Conservation (phyloP, 495 filamentous ascomycete genomes). For the Penicillium manginii region DNA sequence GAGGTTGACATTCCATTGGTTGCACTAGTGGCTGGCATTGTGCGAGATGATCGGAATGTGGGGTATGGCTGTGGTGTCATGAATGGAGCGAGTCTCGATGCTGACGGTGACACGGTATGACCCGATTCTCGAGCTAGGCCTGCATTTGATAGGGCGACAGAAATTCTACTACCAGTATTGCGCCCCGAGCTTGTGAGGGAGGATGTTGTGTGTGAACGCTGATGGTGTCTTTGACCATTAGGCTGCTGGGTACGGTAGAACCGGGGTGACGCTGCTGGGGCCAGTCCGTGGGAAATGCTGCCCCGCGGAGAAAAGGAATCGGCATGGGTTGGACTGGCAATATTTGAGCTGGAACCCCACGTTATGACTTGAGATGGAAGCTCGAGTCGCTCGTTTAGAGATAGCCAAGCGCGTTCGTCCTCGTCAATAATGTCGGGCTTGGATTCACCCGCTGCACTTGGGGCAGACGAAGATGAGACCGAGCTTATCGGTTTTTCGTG, state of each 20-base stretch:
- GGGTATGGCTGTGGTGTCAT: constrained; percentile 29
- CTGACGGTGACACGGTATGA: constrained; percentile 17
- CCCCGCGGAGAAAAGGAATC: constrained; percentile 4
- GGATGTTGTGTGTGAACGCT: constrained; percentile 43
- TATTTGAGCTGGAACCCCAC: constrained; percentile 19
- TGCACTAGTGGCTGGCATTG: constrained; percentile 8
- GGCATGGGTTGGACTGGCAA: constrained; percentile 13
- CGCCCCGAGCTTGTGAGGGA: constrained; percentile 22
- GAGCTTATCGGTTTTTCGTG: constrained; percentile 28
- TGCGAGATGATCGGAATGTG: constrained; percentile 8
- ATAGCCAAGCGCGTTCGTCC: constrained; percentile 72
- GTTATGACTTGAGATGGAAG: constrained; percentile 54
- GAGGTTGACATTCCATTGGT: constrained; percentile 6
- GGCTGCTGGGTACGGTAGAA: constrained; percentile 6
- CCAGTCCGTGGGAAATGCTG: constrained; percentile 12
- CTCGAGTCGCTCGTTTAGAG: constrained; percentile 73
- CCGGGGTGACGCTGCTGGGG: constrained; percentile 5
- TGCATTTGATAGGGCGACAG: constrained; percentile 19
- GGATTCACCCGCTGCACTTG: constrained; percentile 23
- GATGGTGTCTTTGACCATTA: constrained; percentile 29
- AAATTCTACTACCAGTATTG: constrained; percentile 18
- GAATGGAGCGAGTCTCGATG: constrained; percentile 20
- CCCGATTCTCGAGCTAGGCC: constrained; percentile 12
- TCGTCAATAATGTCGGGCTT: constrained; percentile 30
- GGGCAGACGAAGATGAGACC: constrained; percentile 44